Evolutionary conservation across 164 flowering plant species (phyloP).

Genomic region (Umbellularia californica): DNA sequence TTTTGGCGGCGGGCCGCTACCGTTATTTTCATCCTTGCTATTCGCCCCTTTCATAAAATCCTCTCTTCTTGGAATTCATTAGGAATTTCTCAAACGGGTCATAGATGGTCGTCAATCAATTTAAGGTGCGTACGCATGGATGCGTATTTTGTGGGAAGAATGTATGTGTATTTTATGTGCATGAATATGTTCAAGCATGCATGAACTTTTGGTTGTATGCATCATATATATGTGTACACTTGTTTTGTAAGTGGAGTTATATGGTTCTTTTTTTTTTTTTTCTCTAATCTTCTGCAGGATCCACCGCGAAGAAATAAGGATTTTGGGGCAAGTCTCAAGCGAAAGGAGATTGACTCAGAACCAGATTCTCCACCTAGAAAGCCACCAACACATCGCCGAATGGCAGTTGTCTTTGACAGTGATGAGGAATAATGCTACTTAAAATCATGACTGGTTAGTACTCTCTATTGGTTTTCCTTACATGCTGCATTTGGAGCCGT

Average conservation of each 20-base stretch:
- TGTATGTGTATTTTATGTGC: neutral
- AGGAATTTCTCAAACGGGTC: neutral
- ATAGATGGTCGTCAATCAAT: no score
- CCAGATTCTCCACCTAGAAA: conserved; percentile 83
- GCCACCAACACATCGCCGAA: conserved; percentile 49
- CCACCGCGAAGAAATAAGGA: conserved; percentile 48
- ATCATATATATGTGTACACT: neutral
- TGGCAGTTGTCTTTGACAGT: conserved; percentile 67
- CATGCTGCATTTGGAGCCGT: neutral
- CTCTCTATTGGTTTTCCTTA: neutral
- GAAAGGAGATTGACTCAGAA: conserved; percentile 77
- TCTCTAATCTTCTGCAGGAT: conserved; percentile 37
- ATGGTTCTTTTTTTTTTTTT: neutral
- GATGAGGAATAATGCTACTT: conserved; percentile 59
- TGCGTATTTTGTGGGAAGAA: no score
- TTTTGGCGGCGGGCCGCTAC: no score
- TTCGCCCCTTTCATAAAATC: no score
- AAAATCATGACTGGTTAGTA: neutral
- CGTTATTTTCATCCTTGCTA: no score
- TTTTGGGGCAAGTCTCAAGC: conserved; percentile 45
- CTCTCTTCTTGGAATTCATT: neutral
- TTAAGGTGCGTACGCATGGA: no score
- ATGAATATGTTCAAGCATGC: neutral
- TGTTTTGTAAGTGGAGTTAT: neutral
- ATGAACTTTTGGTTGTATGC: neutral